Conservation (phyloP, 129 eudicot genomes). For the Pulicaria dysenterica region DNA sequence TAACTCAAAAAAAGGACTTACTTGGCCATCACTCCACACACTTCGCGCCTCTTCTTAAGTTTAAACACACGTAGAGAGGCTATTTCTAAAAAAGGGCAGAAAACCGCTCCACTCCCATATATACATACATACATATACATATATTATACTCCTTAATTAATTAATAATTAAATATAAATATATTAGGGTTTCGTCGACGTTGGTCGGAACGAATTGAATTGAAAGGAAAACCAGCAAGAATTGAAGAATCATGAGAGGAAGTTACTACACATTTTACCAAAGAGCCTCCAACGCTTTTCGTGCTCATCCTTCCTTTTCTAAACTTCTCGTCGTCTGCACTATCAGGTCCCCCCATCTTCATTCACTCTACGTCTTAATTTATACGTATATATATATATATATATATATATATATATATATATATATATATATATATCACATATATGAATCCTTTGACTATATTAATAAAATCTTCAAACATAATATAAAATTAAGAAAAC, state of each 20-base stretch:
- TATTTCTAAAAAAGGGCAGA: conserved; percentile 37
- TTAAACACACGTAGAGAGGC: conserved; percentile 15
- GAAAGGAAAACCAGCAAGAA: conserved; percentile 2
- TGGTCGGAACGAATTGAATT: conserved; percentile 20
- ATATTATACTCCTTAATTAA: neutral
- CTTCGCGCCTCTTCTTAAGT: conserved; percentile 29
- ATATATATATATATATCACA: too few species aligned
- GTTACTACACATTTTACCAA: conserved; percentile 51
- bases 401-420: too few species aligned
- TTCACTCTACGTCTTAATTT: too few species aligned
- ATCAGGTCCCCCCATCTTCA: conserved; percentile 44
- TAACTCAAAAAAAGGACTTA: too few species aligned
- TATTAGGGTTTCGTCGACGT: neutral
- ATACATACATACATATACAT: neutral
- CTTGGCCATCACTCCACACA: conserved; percentile 45
- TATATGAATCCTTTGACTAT: neutral
- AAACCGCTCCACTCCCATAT: conserved; percentile 40
- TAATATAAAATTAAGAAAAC: too few species aligned
- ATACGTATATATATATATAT: neutral
- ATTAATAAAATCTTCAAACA: too few species aligned
- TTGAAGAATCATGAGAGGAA: conserved; percentile 41
- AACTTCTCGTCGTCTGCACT: conserved; percentile 47
- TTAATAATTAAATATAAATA: too few species aligned
- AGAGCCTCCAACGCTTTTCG: conserved; percentile 50
- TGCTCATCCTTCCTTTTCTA: conserved; percentile 48